Evolutionary conservation across 495 filamentous ascomycete genomes (phyloP), one percentile per base, ranked within the genome.

Genomic region (Aspergillus bridgeri): DNA sequence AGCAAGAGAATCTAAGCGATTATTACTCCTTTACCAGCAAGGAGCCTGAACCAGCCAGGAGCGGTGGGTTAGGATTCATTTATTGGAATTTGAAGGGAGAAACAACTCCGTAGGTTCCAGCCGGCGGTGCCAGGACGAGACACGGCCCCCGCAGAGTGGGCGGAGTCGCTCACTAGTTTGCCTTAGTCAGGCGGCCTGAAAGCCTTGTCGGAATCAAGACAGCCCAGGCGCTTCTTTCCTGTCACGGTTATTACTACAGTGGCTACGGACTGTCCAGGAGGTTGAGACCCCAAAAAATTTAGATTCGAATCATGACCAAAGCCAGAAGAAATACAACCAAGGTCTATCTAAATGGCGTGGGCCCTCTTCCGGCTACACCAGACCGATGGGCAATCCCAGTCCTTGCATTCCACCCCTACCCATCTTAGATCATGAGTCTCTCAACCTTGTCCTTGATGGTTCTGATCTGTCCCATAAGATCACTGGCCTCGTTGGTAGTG

Each of bases 391-490:
- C 33, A 38, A 38, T 13, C 6, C 33, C 33, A 8, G 33, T 9
- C 33, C 33, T 15, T 38, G 33, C 3, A 38, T 38, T 38, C 25
- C 33, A 38, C 11, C 9, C 33, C 33, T 2, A 11, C 6, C 33
- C 33, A 38, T 38, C 69, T 85, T 90, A 98, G 77, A 98, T 95
- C 85, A 93, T 90, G 54, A 97, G 81, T 66, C 94, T 83, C 81
- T 98, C 94, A 44, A 98, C 91, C 86, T 96, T 94, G 71, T 92
- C 88, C 82, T 93, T 96, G 65, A 98, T 75, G 47, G 80, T 75
- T 57, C 87, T 79, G 71, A 98, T 96, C 82, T 94, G 90, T 61
- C 79, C 79, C 75, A 86, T 86, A 27, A 98, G 80, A 68, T 97
- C 94, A 65, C 83, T 88, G 15, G 89, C 90, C 76, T 97, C 94